phyloP scores from a whole-genome alignment of 345 rosid species.

The Hevea brasiliensis region DNA sequence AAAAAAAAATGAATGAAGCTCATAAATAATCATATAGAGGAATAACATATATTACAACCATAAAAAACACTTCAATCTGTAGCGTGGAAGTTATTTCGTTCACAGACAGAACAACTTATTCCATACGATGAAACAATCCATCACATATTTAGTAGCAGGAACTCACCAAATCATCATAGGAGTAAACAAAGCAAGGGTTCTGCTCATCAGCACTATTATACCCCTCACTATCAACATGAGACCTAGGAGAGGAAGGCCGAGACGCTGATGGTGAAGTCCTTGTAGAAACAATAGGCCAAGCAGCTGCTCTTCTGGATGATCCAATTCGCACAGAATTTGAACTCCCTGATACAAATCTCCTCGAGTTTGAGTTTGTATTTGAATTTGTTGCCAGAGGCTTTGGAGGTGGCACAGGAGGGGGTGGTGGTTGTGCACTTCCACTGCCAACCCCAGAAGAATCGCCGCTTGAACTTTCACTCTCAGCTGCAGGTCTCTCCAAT shows the following conservation, averaged over 20 bases:
- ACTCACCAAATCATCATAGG: constrained; percentile 74
- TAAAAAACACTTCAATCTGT: background rate
- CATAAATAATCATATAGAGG: no score
- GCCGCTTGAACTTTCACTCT: constrained; percentile 53
- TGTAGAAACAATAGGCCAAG: constrained; percentile 71
- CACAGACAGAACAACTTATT: background rate
- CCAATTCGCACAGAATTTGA: constrained; percentile 59
- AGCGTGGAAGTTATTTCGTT: background rate
- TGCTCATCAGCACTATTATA: constrained; percentile 99
- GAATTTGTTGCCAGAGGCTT: constrained; percentile 49
- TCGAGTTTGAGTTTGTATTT: constrained; percentile 45
- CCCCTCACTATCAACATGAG: constrained; percentile 87
- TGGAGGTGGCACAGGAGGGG: constrained; percentile 90
- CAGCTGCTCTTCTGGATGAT: constrained; percentile 61
- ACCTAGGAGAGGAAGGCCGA: constrained; percentile 95
- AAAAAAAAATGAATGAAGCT: background rate
- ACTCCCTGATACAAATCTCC: constrained; percentile 50
- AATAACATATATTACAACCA: background rate
- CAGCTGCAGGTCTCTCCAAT: constrained; percentile 43
- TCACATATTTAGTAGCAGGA: constrained; percentile 8
- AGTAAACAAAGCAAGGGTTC: constrained; percentile 62
- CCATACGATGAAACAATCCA: background rate
- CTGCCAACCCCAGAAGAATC: constrained; percentile 35
- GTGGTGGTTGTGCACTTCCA: constrained; percentile 64
- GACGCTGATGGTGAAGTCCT: constrained; percentile 86